Evolutionary conservation across 495 filamentous ascomycete genomes (phyloP), one percentile per base, ranked within the genome.

Genomic region (Elasticomyces elasticus): DNA sequence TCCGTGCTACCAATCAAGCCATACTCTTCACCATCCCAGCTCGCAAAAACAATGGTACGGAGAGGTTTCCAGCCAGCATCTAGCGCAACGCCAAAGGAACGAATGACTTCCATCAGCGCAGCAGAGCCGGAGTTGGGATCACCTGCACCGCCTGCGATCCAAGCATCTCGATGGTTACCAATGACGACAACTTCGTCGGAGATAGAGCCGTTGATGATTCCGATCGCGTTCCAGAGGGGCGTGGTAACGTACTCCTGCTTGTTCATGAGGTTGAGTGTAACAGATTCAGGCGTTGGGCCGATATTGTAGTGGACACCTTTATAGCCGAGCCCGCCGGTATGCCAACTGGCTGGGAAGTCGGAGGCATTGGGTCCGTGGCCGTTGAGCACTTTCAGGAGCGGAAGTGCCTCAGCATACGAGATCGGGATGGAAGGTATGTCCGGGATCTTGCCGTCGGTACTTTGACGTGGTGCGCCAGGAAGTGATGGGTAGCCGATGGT

Each of bases 91-190:
- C 66, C 65, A 42, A 72, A 67, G 31, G 50, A 41, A 10, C 69
- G 60, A 25, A 71, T 60, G 35, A 72, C 64, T 51, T 72, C 70
- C 45, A 67, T 72, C 33, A 72, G 49, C 11, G 70, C 69, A 9
- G 70, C 69, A 27, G 67, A 70, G 40, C 70, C 70, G 25, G 66
- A 69, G 56, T 72, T 72, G n/a, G 70, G 70, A 54, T 72, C 70
- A 9, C 64, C 70, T 5, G 70, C 69, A 5, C 70, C 70, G 46
- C 89, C 88, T 9, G 84, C 86, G 64, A 94, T 81, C 89, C 89
- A 96, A 0, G 89, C 87, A 71, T 98, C 92, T 13, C 90, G 83
- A 64, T 98, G 92, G 63, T 97, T 97, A 13, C 94, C 94, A n/a
- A 97, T 70, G 6, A 98, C 75, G 44, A 95, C 76, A 11, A 94